Evolutionary conservation across 257 asterid species (phyloP), one percentile per base, ranked within the genome.

Genomic region (Fraxinus quadrangulata): DNA sequence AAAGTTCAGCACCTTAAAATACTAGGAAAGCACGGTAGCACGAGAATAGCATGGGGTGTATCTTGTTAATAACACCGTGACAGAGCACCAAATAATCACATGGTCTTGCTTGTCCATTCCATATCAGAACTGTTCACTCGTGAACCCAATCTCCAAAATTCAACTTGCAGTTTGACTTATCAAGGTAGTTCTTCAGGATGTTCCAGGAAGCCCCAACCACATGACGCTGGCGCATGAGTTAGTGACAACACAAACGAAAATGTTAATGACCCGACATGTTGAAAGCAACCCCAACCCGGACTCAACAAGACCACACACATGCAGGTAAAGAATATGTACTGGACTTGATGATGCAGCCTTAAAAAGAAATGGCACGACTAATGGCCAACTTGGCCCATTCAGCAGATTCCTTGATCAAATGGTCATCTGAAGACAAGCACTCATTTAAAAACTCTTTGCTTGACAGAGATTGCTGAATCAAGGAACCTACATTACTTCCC

Each of bases 321-420:
- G 96, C 91, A 89, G 88, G 91, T 85, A 81, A 83, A 75, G 59
- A 71, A 59, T 85, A 82, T 90, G 81, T 85, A 88, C 87, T 31
- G 75, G 79, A 75, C 81, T 45, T 13, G 51, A 42, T 42, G 51
- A 12, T 11, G 70, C 75, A 75, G 34, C 83, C 83, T 93, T 91
- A 93, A 84, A 88, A 94, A 80, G 96, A 91, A 77, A 93, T 86
- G 67, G 98, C 94, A 67, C 97, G 98, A 74, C 83, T 82, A 74
- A 93, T 93, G 76, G 98, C 97, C 89, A 88, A 77, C 90, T 89
- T 90, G 75, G 98, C 98, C 98, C 98, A 93, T 83, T 93, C 97
- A 12, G 98, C 98, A 74, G 98, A 92, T 87, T 90, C 96, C 83
- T 92, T 93, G 28, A 93, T 90, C 91, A 90, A 84, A 86, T 90